Conservation (phyloP, 495 filamentous ascomycete genomes). For the Penicillium waksmanii region DNA sequence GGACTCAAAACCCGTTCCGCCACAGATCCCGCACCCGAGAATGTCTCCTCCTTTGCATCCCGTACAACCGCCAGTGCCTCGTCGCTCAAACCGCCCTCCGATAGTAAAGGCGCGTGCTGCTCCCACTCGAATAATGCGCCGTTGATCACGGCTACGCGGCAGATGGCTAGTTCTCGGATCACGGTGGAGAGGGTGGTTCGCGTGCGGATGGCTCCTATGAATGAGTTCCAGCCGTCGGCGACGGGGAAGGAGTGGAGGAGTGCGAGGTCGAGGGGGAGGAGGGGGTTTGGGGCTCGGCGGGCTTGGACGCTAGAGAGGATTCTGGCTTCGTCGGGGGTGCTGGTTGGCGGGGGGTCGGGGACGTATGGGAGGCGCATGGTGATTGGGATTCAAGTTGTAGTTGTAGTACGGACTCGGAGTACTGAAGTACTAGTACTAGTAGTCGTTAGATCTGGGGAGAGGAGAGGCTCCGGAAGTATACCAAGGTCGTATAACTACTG, state of each 20-base stretch:
- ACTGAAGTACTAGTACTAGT: too few relatives aligned
- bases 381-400: too few relatives aligned
- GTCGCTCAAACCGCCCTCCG: constrained; percentile 49
- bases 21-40: constrained; percentile 13
- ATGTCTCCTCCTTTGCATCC: constrained; percentile 30
- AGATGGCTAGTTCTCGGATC: constrained; percentile 73
- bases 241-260: constrained; percentile 74
- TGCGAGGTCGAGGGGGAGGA: constrained; percentile 72
- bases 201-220: constrained; percentile 75
- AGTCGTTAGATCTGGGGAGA: too few relatives aligned
- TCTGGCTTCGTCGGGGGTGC: constrained; percentile 47
- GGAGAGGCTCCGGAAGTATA: not conserved
- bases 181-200: constrained; percentile 60
- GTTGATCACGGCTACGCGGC: constrained; percentile 74
- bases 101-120: constrained; percentile 70
- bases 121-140: constrained; percentile 79
- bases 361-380: constrained; percentile 77
- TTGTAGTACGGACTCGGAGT: not conserved
- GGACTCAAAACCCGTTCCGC: constrained; percentile 46
- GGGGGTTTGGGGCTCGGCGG: constrained; percentile 63
- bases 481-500: not conserved
- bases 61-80: constrained; percentile 51
- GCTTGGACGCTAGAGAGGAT: constrained; percentile 65
- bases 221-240: constrained; percentile 80
- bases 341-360: constrained; percentile 56